Conservation (phyloP, 495 filamentous ascomycete species). For the Aspergillus affinis region DNA sequence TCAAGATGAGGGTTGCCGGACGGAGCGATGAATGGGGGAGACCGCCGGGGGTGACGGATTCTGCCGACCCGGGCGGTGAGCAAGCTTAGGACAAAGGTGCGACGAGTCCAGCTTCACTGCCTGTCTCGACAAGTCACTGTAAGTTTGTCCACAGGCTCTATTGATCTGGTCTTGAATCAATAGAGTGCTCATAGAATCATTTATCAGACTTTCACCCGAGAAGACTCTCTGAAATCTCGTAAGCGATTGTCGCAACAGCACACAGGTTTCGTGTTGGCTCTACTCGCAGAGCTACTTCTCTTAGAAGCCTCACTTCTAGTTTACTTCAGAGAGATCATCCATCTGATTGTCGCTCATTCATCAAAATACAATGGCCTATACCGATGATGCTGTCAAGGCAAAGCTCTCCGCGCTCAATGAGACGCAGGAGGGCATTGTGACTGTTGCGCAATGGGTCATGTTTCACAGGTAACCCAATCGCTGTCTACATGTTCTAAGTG, state of each 20-base stretch:
- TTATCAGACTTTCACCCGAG: background rate
- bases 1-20: slow-evolving; percentile 20
- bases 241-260: background rate
- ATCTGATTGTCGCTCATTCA: background rate
- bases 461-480: slow-evolving; percentile 78
- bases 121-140: background rate
- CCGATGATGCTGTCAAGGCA: slow-evolving; percentile 86
- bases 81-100: slow-evolving; percentile 13
- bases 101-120: background rate
- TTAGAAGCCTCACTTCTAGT: background rate
- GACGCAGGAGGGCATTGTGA: slow-evolving; percentile 92
- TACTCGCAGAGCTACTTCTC: background rate
- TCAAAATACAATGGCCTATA: slow-evolving; percentile 74
- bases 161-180: background rate
- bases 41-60: slow-evolving; percentile 26
- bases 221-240: background rate
- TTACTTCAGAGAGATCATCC: background rate
- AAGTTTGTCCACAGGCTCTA: background rate
- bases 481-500: slow-evolving; percentile 8
- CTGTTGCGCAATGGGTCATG: slow-evolving; percentile 98
- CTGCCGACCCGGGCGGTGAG: slow-evolving; percentile 38
- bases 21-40: slow-evolving; percentile 17
- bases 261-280: background rate
- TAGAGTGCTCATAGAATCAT: background rate
- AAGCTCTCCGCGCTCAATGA: slow-evolving; percentile 96